Evolutionary conservation across 2,329 filamentous ascomycete species (phyloP).

Genomic region (Ampelomyces quisqualis): DNA sequence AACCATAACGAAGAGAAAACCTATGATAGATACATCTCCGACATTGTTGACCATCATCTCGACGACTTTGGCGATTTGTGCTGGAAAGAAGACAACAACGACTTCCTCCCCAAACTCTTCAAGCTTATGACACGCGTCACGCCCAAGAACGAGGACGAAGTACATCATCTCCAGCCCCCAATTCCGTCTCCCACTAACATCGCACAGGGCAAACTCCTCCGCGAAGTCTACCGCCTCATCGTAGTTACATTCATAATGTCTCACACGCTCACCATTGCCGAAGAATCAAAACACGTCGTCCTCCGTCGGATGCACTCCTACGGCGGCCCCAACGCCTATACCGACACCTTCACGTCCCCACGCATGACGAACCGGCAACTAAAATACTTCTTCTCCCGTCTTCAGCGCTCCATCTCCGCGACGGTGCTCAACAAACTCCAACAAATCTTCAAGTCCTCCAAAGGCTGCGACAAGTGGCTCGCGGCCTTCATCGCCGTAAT

Average conservation of each 20-base stretch:
- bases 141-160: conserved; percentile 45
- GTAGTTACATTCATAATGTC: conserved; percentile 53
- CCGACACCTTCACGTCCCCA: conserved; percentile 42
- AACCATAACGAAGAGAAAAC: conserved; percentile 48
- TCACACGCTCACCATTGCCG: conserved; percentile 49
- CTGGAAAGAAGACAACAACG: conserved; percentile 49
- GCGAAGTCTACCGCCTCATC: conserved; percentile 49
- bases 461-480: conserved; percentile 50
- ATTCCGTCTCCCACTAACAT: background rate
- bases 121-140: conserved; percentile 45
- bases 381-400: conserved; percentile 52
- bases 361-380: conserved; percentile 53
- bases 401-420: conserved; percentile 47
- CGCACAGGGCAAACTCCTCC: conserved; percentile 43
- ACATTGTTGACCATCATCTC: conserved; percentile 46
- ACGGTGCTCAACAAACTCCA: conserved; percentile 51
- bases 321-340: conserved; percentile 30
- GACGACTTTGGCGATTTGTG: conserved; percentile 46
- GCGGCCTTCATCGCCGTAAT: conserved; percentile 50
- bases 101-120: conserved; percentile 48
- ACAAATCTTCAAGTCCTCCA: conserved; percentile 48
- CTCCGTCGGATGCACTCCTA: conserved; percentile 45
- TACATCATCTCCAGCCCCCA: conserved; percentile 13
- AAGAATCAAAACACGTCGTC: conserved; percentile 41
- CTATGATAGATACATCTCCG: conserved; percentile 49